Conservation (phyloP, 129 eudicot species). For the Erigeron canadensis region DNA sequence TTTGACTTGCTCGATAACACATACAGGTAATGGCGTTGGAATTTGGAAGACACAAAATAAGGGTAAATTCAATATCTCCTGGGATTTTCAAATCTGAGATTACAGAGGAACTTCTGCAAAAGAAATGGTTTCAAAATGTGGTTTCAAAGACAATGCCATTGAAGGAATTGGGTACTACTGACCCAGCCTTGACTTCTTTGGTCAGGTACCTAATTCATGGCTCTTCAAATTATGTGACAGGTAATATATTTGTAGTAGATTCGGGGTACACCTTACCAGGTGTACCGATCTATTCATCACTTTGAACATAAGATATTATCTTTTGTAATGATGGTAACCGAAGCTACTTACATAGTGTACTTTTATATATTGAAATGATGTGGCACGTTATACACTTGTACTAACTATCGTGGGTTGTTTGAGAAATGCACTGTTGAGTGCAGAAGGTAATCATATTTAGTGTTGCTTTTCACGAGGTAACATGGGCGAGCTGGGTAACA, state of each 20-base stretch:
- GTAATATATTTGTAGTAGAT: slow-evolving; percentile 69
- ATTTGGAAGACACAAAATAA: slow-evolving; percentile 58
- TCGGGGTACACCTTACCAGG: slow-evolving; percentile 77
- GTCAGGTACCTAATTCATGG: slow-evolving; percentile 57
- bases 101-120: slow-evolving; percentile 55
- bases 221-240: slow-evolving; percentile 59
- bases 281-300: slow-evolving; percentile 78
- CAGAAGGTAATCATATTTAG: too few relatives aligned
- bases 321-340: slow-evolving; percentile 9
- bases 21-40: slow-evolving; percentile 70
- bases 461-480: too few relatives aligned
- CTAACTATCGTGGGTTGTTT: too few relatives aligned
- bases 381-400: not conserved
- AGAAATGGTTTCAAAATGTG: slow-evolving; percentile 62
- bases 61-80: slow-evolving; percentile 67
- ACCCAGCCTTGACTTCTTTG: slow-evolving; percentile 71
- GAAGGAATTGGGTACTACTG: slow-evolving; percentile 39
- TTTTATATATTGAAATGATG: not conserved
- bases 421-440: too few relatives aligned
- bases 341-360: not conserved
- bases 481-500: too few relatives aligned
- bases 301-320: slow-evolving; percentile 25
- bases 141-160: slow-evolving; percentile 52
- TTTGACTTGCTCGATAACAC: not conserved
- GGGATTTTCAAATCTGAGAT: slow-evolving; percentile 78